phyloP scores from a whole-genome alignment of 2,329 filamentous ascomycete genomes.

The Cytospora paraplurivora region DNA sequence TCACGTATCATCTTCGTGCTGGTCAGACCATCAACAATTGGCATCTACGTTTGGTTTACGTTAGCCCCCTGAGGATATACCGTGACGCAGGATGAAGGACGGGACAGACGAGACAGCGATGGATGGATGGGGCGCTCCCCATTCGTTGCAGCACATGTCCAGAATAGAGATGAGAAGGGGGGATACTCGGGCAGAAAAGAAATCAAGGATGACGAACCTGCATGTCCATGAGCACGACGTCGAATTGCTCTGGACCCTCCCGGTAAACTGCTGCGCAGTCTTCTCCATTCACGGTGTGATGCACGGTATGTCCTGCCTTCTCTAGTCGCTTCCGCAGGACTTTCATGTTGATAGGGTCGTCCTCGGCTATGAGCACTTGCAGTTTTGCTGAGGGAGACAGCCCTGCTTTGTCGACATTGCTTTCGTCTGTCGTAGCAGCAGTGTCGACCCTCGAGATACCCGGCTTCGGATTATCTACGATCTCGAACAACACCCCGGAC shows the following conservation, averaged over 20 bases:
- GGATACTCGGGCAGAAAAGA: slow-evolving; percentile 10
- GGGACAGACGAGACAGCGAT: background rate
- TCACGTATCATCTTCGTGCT: slow-evolving; percentile 83
- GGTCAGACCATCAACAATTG: slow-evolving; percentile 81
- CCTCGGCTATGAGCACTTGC: slow-evolving; percentile 78
- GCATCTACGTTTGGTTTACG: slow-evolving; percentile 64
- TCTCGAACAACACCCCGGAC: slow-evolving; percentile 45
- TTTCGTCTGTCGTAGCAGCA: slow-evolving; percentile 22
- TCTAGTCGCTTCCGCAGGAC: slow-evolving; percentile 80
- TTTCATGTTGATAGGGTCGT: slow-evolving; percentile 84
- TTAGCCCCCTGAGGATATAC: background rate
- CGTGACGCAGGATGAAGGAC: too few relatives aligned
- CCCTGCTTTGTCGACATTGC: slow-evolving; percentile 16
- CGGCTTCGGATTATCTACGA: slow-evolving; percentile 32
- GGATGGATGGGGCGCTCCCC: background rate
- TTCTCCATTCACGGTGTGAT: slow-evolving; percentile 78
- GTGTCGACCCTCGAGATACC: slow-evolving; percentile 17
- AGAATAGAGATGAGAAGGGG: too few relatives aligned
- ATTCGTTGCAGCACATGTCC: too few relatives aligned
- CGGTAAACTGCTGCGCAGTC: slow-evolving; percentile 75
- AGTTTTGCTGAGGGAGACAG: slow-evolving; percentile 44
- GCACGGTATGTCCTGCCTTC: slow-evolving; percentile 71
- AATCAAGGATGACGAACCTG: slow-evolving; percentile 61
- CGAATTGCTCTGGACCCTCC: slow-evolving; percentile 64
- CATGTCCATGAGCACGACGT: slow-evolving; percentile 90